Conservation (phyloP, 2,329 filamentous ascomycete genomes). For the Periconia macrospinosa region DNA sequence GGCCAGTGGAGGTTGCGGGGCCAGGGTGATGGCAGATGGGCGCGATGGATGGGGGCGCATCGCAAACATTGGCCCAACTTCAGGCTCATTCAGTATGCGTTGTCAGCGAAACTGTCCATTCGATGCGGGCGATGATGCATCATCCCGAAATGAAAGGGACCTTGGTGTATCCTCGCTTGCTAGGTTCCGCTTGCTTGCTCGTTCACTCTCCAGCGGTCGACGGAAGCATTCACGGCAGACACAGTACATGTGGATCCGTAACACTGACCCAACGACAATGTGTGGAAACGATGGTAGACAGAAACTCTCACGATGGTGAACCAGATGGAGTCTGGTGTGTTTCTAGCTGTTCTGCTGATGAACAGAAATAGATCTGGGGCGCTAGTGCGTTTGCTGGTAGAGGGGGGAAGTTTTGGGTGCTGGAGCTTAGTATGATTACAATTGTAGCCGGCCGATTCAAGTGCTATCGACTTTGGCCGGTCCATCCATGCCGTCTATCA, state of each 20-base stretch:
- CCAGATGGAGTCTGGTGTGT: background rate
- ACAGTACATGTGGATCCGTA: background rate
- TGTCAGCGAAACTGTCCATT: slow-evolving; percentile 38
- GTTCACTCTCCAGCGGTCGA: background rate
- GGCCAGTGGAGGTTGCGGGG: slow-evolving; percentile 23
- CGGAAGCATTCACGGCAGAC: background rate
- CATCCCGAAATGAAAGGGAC: slow-evolving; percentile 44
- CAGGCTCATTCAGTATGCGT: slow-evolving; percentile 41
- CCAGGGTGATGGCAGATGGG: slow-evolving; percentile 25
- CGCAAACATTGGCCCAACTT: slow-evolving; percentile 34
- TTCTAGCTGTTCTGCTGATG: background rate
- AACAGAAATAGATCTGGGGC: background rate
- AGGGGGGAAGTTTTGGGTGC: no score
- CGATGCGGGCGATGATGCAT: slow-evolving; percentile 40
- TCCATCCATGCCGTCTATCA: slow-evolving; percentile 39
- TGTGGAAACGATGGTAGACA: no score
- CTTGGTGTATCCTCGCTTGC: slow-evolving; percentile 33
- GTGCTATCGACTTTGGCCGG: slow-evolving; percentile 26
- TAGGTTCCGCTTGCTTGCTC: background rate
- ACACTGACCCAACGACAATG: no score
- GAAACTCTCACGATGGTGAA: background rate
- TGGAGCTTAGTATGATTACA: background rate
- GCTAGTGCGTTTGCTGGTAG: background rate
- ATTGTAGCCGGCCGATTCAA: slow-evolving; percentile 13
- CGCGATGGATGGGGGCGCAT: slow-evolving; percentile 25